Conservation (phyloP, 768 basidiomycete species). For the Pleurotus ostreatus region DNA sequence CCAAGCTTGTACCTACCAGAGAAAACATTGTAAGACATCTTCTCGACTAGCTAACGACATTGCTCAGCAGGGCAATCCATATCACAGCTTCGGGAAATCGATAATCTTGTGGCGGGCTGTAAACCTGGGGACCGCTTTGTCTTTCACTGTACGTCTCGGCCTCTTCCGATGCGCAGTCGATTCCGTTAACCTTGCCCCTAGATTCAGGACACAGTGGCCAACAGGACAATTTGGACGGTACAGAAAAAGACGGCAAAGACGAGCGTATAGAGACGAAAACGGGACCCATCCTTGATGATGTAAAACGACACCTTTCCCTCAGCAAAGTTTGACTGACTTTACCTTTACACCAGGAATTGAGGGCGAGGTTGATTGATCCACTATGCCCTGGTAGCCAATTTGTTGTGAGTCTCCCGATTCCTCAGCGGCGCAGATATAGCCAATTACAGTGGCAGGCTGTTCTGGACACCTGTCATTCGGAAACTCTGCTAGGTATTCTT, state of each 20-base stretch:
- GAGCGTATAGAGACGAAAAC: slow-evolving; percentile 27
- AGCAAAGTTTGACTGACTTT: background rate
- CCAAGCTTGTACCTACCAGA: slow-evolving; percentile 33
- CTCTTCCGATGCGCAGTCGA: background rate
- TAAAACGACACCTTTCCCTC: background rate
- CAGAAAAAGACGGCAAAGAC: slow-evolving; percentile 37
- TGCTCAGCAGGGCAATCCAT: background rate
- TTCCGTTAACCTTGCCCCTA: slow-evolving; percentile 10
- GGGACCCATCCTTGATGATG: slow-evolving; percentile 5
- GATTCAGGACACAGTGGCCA: slow-evolving; percentile 43
- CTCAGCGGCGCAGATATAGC: background rate
- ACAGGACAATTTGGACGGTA: slow-evolving; percentile 27
- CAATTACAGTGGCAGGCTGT: slow-evolving; percentile 6
- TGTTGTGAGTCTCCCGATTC: slow-evolving; percentile 5
- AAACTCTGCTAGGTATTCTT: slow-evolving; percentile 17
- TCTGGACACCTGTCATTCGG: slow-evolving; percentile 20
- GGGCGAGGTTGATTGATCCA: slow-evolving; percentile 15
- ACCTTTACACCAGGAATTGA: slow-evolving; percentile 16
- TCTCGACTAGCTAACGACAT: background rate
- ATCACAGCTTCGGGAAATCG: slow-evolving; percentile 36
- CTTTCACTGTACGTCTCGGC: slow-evolving; percentile 45
- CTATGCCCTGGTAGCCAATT: slow-evolving; percentile 18
- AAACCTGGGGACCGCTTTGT: slow-evolving; percentile 49
- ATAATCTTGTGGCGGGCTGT: slow-evolving; percentile 38
- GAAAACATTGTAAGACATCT: slow-evolving; percentile 38